Evolutionary conservation across 2,329 filamentous ascomycete species (phyloP).

Genomic region (Colletotrichum noveboracense): DNA sequence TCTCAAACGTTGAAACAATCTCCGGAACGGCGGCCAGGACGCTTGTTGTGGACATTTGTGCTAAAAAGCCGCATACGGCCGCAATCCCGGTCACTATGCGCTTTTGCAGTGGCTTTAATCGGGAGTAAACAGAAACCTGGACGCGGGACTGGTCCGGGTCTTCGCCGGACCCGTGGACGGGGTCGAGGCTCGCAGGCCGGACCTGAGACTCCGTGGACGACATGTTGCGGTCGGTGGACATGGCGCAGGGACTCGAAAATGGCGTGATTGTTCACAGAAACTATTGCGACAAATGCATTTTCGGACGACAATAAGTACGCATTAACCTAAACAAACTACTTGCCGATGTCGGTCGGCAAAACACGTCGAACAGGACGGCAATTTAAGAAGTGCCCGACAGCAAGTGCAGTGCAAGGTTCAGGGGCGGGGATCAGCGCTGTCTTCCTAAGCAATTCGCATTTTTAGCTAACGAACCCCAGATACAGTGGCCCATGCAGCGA

Average conservation of each 20-base stretch:
- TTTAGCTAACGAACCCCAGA: background rate
- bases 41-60: slow-evolving; percentile 76
- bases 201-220: background rate
- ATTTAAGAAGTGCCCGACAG: background rate
- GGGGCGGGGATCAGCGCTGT: background rate
- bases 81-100: slow-evolving; percentile 24
- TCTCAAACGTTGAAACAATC: slow-evolving; percentile 68
- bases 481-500: background rate
- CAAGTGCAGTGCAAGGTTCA: background rate
- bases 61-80: slow-evolving; percentile 63
- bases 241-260: background rate
- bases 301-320: background rate
- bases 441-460: background rate
- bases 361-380: background rate
- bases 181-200: background rate
- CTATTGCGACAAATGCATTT: background rate
- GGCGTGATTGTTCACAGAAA: background rate
- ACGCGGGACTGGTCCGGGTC: background rate
- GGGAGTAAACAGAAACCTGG: background rate
- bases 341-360: background rate
- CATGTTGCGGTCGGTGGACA: background rate
- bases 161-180: background rate
- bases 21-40: slow-evolving; percentile 77
- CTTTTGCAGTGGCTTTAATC: background rate
- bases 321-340: background rate